Evolutionary conservation across 1,139 yeast genomes (phyloP), one percentile per base, ranked within the genome.

Genomic region (Pichia sp.): DNA sequence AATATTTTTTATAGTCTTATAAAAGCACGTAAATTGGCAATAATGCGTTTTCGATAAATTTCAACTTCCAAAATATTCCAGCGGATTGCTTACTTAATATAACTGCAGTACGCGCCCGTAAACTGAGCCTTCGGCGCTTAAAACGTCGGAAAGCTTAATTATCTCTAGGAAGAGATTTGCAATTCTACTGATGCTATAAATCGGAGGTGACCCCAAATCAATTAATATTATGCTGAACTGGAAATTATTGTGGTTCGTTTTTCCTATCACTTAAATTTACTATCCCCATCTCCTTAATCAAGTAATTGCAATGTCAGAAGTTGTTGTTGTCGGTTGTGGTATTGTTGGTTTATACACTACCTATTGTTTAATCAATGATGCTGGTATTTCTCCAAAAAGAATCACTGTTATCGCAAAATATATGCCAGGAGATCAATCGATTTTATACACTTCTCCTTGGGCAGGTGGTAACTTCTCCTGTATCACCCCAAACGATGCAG

Each of bases 401-500:
- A 70, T 82, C 47, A 68, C 76, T 4, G 69, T 82, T 7, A 52
- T 79, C 18, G 89, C 84, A 3, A 74, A 79, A 52, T 71, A 68
- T 49, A 58, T 79, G 38, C 91, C 93, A 2, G 93, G 91, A 5
- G 93, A 84, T 54, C 79, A 74, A 50, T 74, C 84, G 4, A 71
- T 73, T 46, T 67, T 72, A 40, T 84, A 78, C 56, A 79, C 93
- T 2, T 79, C 88, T 1, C 93, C 93, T 1, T 80, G 81, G 71
- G 89, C 89, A 1, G 85, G 85, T n/a, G 85, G 83, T 2, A 75
- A 77, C 58, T 78, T 79, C 54, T 76, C 84, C 3, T 74, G 81
- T 53, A 78, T 80, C 42, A 71, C 84, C 0, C 82, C 78, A 1
- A 69, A 70, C 47, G 81, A 75, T 49, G 64, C 67, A 2, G 69